Base-by-base conservation (phyloP, 805 yeast genomes). In the Candida verbasci region DNA sequence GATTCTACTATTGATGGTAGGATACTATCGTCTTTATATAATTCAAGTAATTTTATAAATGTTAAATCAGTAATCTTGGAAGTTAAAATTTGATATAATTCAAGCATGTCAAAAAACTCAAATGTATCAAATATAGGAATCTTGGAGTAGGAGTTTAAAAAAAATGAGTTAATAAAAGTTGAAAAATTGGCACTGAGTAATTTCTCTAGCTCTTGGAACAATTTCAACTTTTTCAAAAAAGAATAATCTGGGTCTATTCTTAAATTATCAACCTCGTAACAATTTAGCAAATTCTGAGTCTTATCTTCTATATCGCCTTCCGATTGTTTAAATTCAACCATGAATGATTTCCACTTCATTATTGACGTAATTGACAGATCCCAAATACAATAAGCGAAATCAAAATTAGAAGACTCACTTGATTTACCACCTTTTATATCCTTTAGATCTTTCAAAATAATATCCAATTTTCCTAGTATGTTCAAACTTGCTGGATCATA, bases 311-410 rank as follows among this genome's bases (percentile, higher is more conserved):
- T 39, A 7, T 46, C 47, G 4, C 33, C 42, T 1, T 39, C 29
- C 2, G 49, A 25, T 6, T 45, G 38, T 14, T 39, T 40, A 7
- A 48, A 35, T 17, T 37, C 26, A 10, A 46, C 28, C 22, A 16
- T 33, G 36, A 61, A 53, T 26, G 40, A 58, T 3, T 42, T 37
- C 68, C 68, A 63, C 23, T 45, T 47, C 29, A 63, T 29, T 2
- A 63, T 35, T 10, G 59, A 45, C 1, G 59, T 49, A 11, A 59
- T 34, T 3, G 66, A 58, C 58, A 61, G 53, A 44, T 62, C 60
- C 69, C 68, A 63, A 14, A 38, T n/a, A 27, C 49, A 45, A 6
- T 8, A 6, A 9, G 11, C n/a, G n/a, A n/a, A n/a, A n/a, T n/a
- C n/a, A n/a, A n/a, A n/a, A n/a, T n/a, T n/a, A n/a, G n/a, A n/a